phyloP scores from a whole-genome alignment of 1,284 basidiomycete genomes.

The Pseudomicrostroma phylloplanum region DNA sequence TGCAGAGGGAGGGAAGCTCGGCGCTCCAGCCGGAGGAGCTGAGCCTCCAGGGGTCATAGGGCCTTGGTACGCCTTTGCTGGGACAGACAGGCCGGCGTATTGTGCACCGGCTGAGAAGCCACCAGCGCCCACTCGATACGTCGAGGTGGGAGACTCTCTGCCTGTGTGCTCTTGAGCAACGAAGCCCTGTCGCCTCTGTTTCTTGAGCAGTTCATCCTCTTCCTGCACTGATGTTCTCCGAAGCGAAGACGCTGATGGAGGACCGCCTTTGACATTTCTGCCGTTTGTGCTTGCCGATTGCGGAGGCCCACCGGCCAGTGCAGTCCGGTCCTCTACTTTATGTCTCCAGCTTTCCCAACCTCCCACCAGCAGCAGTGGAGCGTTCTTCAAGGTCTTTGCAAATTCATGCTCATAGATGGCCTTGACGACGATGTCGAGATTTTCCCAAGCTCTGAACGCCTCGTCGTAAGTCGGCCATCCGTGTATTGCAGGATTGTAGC shows the following conservation, averaged over 20 bases:
- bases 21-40: slow-evolving; percentile 20
- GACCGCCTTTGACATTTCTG: slow-evolving; percentile 17
- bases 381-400: slow-evolving; percentile 59
- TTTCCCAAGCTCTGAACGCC: slow-evolving; percentile 17
- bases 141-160: not conserved
- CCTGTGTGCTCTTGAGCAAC: not conserved
- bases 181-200: slow-evolving; percentile 3
- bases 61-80: slow-evolving; percentile 34
- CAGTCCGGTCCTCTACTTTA: slow-evolving; percentile 59
- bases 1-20: slow-evolving; percentile 28
- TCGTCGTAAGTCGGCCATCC: slow-evolving; percentile 49
- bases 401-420: slow-evolving; percentile 43
- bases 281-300: too few species aligned
- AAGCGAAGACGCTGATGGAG: slow-evolving; percentile 8
- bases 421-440: slow-evolving; percentile 24
- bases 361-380: slow-evolving; percentile 77
- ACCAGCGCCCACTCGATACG: too few species aligned
- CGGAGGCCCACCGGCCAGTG: slow-evolving; percentile 38
- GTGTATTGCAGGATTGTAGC: slow-evolving; percentile 15
- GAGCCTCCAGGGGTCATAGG: slow-evolving; percentile 2
- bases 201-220: slow-evolving; percentile 5
- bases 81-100: slow-evolving; percentile 24
- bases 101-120: not conserved
- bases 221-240: slow-evolving; percentile 15
- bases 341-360: slow-evolving; percentile 77